phyloP scores from a whole-genome alignment of 192 early-diverging fungal genomes.

The Oehlia diaphana region DNA sequence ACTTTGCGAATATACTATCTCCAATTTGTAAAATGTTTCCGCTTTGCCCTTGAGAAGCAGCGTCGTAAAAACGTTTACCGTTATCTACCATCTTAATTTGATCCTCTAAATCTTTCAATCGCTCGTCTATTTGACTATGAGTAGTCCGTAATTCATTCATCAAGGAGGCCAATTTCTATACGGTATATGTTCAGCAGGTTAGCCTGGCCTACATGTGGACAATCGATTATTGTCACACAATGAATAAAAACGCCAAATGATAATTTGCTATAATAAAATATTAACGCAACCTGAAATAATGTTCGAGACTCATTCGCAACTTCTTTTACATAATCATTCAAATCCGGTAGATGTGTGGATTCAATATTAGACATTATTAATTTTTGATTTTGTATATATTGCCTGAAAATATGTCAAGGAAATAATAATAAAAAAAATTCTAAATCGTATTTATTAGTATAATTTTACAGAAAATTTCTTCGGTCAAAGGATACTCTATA shows the following conservation, averaged over 20 bases:
- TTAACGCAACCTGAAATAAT: slow-evolving; percentile 8
- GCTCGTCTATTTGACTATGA: background rate
- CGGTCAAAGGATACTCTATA: slow-evolving; percentile 5
- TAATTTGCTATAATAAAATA: background rate
- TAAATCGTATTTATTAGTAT: background rate
- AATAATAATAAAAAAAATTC: background rate
- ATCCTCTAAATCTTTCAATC: background rate
- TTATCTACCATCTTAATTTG: background rate
- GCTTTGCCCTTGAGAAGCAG: slow-evolving; percentile 3
- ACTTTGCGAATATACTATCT: slow-evolving; percentile 10
- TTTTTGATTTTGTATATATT: slow-evolving; percentile 10
- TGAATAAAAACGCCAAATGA: background rate
- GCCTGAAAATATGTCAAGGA: background rate
- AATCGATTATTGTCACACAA: background rate
- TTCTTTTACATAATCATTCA: background rate
- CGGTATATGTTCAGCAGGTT: slow-evolving; percentile 10
- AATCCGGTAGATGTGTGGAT: slow-evolving; percentile 1
- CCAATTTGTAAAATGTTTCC: background rate
- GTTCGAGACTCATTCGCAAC: background rate
- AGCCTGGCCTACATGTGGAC: slow-evolving; percentile 2
- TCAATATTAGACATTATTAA: background rate
- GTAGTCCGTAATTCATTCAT: slow-evolving; percentile 3
- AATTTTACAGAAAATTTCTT: background rate
- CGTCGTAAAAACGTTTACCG: slow-evolving; percentile 15
- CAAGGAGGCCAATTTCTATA: slow-evolving; percentile 2